Base-by-base conservation (phyloP, 441 rosid species). In the Euphorbia neoarborescens region DNA sequence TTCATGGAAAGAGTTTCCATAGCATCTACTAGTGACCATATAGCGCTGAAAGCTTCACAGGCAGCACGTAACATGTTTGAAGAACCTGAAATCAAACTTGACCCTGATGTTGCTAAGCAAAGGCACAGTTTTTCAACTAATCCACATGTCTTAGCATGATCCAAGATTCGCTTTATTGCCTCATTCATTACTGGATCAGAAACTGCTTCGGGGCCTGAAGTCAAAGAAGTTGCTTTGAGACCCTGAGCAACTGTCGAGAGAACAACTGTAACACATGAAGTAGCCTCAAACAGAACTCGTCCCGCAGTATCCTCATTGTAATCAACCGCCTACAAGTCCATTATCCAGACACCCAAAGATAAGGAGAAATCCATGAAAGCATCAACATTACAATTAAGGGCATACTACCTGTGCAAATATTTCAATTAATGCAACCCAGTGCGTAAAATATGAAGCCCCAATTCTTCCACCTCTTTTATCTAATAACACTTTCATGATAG, bases 371-470 rank as follows among this genome's bases (percentile, higher is more conserved):
- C 37, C 0, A 19, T 25, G 40, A 54, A n/a, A 63, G 32, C 71
- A 73, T 75, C 22, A 67, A 38, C 59, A 46, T 37, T 17, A 65
- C 3, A 37, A 51, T 7, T 6, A 34, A 66, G 57, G 71, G 69
- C 62, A 75, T 63, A 67, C 63, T 79, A 94, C 99, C 99, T 90
- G 90, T 24, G 89, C 81, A 82, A 88, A 94, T 58, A 87, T 84
- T 78, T 94, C 88, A 72, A 84, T 85, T 75, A 90, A 28, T 71
- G 84, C 86, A 84, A 94, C 89, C 98, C 99, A 92, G 77, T 92
- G 91, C 61, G 83, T 88, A 82, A 87, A 85, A 78, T 78, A 86
- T 71, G 96, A 86, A 75, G 76, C 82, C 71, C 77, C 64, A 73
- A 84, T 62, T 54, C 65, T 80, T 60, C 71, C 77, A 73, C 83